Base-by-base conservation (phyloP, 1,139 yeast species). In the Yamadazyma diddensiae region DNA sequence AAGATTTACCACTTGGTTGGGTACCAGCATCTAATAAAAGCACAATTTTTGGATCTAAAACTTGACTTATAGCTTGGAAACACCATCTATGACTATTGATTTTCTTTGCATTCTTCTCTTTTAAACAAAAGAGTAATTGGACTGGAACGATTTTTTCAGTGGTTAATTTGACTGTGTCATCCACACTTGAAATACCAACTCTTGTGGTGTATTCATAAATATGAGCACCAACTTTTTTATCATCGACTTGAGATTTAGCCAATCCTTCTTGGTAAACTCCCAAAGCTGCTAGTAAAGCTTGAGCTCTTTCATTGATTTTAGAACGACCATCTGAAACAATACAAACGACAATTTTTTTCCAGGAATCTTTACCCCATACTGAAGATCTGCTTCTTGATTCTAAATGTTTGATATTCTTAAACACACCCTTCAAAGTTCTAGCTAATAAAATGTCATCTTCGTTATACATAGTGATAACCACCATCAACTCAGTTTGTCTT, bases 21-120 rank as follows among this genome's bases (percentile, higher is more conserved):
- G 75, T 69, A 38, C 75, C 75, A 24, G 72, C 70, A 52, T 69
- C 75, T 28, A 69, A 54, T 28, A 69, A 56, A 6, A 69, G 56
- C 5, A 69, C 73, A 24, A 65, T 53, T 28, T 59, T 62, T 2
- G 75, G 75, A 33, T 68, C 64, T 34, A 69, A 55, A 6, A 66
- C 66, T 43, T 63, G 67, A 21, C 72, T 66, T 30, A 69, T 53
- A 11, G 74, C 74, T 48, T 69, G 73, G 53, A 69, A 67, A 50
- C 74, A 69, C 75, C 75, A 69, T 47, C 75, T 56, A 46, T 69
- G 75, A 24, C 73, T 65, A 42, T 69, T 69, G 45, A 69, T 69
- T 46, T 69, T 69, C 41, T 68, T 68, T 12, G 73, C 71, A 43
- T 69, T 69, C 30, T 59, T 56, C 48, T 69, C 75, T 46, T 69